Conservation (phyloP, 2,329 filamentous ascomycete species). For the Zymoseptoria ardabiliae region DNA sequence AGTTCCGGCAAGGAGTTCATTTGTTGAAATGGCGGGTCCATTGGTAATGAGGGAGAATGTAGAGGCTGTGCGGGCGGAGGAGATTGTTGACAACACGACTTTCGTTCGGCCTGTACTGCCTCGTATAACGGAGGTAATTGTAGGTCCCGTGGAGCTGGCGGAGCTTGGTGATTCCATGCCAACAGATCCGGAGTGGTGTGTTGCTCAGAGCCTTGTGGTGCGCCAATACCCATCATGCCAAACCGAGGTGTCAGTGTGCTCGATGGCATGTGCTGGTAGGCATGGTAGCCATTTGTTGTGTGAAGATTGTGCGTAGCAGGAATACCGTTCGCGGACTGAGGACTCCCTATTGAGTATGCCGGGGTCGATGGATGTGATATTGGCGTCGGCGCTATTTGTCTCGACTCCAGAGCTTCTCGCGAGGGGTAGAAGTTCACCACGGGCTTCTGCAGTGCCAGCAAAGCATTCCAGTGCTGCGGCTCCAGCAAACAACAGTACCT, state of each 20-base stretch:
- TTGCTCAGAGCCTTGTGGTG: constrained; percentile 16
- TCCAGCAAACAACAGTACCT: constrained; percentile 29
- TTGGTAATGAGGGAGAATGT: constrained; percentile 4
- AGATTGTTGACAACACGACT: constrained; percentile 23
- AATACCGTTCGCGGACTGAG: constrained; percentile 8
- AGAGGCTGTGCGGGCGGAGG: constrained; percentile 8
- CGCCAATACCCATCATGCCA: constrained; percentile 27
- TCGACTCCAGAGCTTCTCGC: constrained; percentile 22
- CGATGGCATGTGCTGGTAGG: constrained; percentile 7
- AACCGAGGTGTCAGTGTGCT: constrained; percentile 22
- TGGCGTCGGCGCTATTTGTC: constrained; percentile 7
- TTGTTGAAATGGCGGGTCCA: constrained; percentile 3
- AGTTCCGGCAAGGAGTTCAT: constrained; percentile 6
- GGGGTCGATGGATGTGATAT: constrained; percentile 14
- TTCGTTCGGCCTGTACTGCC: constrained; percentile 7
- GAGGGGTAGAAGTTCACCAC: constrained; percentile 23
- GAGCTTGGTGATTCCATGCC: constrained; percentile 21
- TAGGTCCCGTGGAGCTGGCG: constrained; percentile 19
- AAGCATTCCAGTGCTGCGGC: constrained; percentile 25
- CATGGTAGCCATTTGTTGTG: constrained; percentile 11
- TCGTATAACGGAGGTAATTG: constrained; percentile 9
- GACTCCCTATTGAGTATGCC: constrained; percentile 12
- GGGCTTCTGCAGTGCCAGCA: constrained; percentile 25
- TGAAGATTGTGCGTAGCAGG: constrained; percentile 13
- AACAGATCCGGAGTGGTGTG: constrained; percentile 16